Conservation (phyloP, 129 eudicot genomes). For the Lonicera japonica region DNA sequence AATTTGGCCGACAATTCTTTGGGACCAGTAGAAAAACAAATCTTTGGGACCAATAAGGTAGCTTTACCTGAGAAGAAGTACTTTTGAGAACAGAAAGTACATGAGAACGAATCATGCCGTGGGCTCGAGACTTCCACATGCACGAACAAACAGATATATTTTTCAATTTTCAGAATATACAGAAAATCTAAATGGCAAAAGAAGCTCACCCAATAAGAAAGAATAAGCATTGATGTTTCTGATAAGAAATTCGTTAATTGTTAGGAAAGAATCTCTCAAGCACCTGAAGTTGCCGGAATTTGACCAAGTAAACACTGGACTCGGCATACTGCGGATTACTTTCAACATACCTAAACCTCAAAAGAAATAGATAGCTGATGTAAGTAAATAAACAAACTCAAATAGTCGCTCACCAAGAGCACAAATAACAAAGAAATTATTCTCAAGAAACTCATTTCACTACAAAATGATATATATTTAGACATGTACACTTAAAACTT, state of each 20-base stretch:
- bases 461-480: no score
- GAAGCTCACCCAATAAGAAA: not conserved
- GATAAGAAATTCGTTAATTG: not conserved
- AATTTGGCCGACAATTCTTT: constrained; percentile 5
- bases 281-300: constrained; percentile 98
- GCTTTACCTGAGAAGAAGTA: constrained; percentile 84
- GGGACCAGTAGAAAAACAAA: constrained; percentile 7
- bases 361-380: constrained; percentile 1
- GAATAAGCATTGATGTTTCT: not conserved
- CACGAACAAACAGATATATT: not conserved
- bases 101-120: constrained; percentile 80
- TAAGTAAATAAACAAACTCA: constrained; percentile 9
- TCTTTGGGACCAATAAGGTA: not conserved
- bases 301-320: constrained; percentile 87
- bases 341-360: constrained; percentile 67
- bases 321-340: constrained; percentile 99
- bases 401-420: not conserved
- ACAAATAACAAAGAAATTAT: not conserved
- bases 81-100: constrained; percentile 80
- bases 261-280: constrained; percentile 4
- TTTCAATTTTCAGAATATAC: not conserved
- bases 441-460: no score
- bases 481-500: no score
- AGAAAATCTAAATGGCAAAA: not conserved
- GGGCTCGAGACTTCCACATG: constrained; percentile 75